Conservation (phyloP, 2,329 filamentous ascomycete species). For the Metarhizium humberi region DNA sequence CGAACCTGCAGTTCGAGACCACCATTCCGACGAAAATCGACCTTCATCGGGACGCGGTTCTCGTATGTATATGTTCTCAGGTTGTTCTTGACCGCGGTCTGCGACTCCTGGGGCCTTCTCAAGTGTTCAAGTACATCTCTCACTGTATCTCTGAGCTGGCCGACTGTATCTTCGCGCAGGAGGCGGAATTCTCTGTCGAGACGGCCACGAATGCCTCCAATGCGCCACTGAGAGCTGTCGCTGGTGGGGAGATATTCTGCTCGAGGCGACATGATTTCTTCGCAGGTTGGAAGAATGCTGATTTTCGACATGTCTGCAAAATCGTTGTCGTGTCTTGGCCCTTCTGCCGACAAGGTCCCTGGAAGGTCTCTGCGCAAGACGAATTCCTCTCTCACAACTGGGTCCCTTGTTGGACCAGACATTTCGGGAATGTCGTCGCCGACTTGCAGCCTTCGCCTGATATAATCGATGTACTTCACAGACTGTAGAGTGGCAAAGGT, state of each 20-base stretch:
- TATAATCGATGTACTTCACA: slow-evolving; percentile 20
- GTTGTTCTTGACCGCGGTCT: slow-evolving; percentile 11
- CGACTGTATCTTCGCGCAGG: slow-evolving; percentile 44
- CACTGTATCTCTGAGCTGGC: slow-evolving; percentile 40
- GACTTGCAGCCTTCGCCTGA: slow-evolving; percentile 20
- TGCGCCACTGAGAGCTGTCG: slow-evolving; percentile 25
- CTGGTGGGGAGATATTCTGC: slow-evolving; percentile 34
- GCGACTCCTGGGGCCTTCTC: slow-evolving; percentile 8
- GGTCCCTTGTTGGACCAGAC: slow-evolving; percentile 8
- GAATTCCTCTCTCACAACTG: slow-evolving; percentile 17
- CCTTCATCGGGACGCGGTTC: slow-evolving; percentile 18
- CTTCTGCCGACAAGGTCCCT: slow-evolving; percentile 19
- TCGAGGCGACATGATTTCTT: slow-evolving; percentile 33
- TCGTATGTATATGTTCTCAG: slow-evolving; percentile 19
- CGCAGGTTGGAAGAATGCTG: slow-evolving; percentile 36
- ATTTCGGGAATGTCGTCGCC: slow-evolving; percentile 12
- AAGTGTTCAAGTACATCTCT: slow-evolving; percentile 27
- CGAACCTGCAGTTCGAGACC: slow-evolving; percentile 35
- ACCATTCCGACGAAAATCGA: slow-evolving; percentile 24
- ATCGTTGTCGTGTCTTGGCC: slow-evolving; percentile 41
- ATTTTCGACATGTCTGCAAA: slow-evolving; percentile 34
- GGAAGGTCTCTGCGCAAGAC: slow-evolving; percentile 22
- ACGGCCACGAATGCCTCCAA: slow-evolving; percentile 32
- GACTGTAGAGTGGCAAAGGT: slow-evolving; percentile 20
- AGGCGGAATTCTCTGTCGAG: slow-evolving; percentile 48